Conservation (phyloP, 2,329 filamentous ascomycete genomes). For the Uncinocarpus reesii region DNA sequence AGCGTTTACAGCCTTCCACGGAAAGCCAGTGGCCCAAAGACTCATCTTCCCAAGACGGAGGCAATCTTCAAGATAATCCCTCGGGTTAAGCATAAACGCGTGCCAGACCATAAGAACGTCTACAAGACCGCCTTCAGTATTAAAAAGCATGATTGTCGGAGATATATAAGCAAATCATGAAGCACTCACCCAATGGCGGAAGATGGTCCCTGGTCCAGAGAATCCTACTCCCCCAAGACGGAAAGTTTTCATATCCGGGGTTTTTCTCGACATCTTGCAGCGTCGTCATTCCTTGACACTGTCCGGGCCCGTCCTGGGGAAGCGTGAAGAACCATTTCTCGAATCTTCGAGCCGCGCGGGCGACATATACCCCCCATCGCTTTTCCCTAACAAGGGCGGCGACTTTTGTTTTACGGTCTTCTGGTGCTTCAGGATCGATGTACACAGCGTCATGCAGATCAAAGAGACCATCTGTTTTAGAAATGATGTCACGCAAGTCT, state of each 20-base stretch:
- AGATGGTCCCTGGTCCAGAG: constrained; percentile 38
- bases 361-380: constrained; percentile 61
- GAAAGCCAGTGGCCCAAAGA: constrained; percentile 54
- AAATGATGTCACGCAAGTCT: constrained; percentile 55
- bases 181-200: constrained; percentile 52
- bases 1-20: constrained; percentile 51
- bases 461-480: constrained; percentile 57
- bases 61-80: constrained; percentile 63
- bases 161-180: too few species aligned
- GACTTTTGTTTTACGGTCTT: constrained; percentile 32
- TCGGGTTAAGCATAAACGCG: constrained; percentile 65
- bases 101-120: constrained; percentile 76
- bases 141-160: constrained; percentile 6
- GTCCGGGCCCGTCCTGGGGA: constrained; percentile 13
- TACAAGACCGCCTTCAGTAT: constrained; percentile 22
- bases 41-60: constrained; percentile 48
- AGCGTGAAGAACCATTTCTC: constrained; percentile 52
- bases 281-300: constrained; percentile 12
- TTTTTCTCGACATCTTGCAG: constrained; percentile 17
- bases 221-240: constrained; percentile 20
- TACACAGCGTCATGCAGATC: constrained; percentile 46
- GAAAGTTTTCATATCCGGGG: constrained; percentile 27
- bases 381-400: constrained; percentile 56
- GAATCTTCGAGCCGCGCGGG: constrained; percentile 59
- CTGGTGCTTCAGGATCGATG: constrained; percentile 25